Conservation (phyloP, 257 asterid genomes). For the Solanum infundibuliforme region DNA sequence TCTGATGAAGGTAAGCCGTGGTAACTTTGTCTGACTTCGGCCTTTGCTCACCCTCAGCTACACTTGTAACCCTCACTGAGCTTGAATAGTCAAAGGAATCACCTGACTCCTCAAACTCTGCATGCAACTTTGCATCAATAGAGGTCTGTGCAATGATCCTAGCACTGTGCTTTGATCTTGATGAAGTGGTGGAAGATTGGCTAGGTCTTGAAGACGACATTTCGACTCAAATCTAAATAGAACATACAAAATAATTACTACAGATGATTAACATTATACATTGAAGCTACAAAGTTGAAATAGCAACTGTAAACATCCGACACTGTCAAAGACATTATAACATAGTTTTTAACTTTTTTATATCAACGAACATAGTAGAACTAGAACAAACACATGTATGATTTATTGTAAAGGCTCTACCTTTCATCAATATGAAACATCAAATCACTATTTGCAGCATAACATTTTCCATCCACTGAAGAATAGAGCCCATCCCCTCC, state of each 20-base stretch:
- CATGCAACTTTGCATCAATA: constrained; percentile 72
- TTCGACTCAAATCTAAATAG: constrained; percentile 29
- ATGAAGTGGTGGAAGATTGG: constrained; percentile 55
- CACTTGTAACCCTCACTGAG: constrained; percentile 39
- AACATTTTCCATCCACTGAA: not conserved
- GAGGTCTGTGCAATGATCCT: constrained; percentile 71
- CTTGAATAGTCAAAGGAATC: constrained; percentile 75
- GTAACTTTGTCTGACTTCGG: constrained; percentile 58
- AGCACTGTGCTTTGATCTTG: constrained; percentile 65
- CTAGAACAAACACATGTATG: not conserved
- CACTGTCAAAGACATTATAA: not conserved
- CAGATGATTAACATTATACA: not conserved
- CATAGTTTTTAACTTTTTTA: not conserved
- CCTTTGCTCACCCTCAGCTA: constrained; percentile 12
- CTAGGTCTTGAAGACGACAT: constrained; percentile 55
- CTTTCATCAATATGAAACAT: not conserved
- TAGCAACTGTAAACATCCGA: not conserved
- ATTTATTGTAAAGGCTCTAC: not conserved
- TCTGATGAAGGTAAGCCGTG: constrained; percentile 73
- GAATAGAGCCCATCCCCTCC: not conserved
- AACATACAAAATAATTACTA: not conserved
- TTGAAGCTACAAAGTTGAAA: not conserved
- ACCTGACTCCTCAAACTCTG: constrained; percentile 77
- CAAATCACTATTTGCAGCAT: not conserved
- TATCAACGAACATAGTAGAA: not conserved